Evolutionary conservation across 1,284 basidiomycete genomes (phyloP).

Genomic region (Salmacisia buchloeana): DNA sequence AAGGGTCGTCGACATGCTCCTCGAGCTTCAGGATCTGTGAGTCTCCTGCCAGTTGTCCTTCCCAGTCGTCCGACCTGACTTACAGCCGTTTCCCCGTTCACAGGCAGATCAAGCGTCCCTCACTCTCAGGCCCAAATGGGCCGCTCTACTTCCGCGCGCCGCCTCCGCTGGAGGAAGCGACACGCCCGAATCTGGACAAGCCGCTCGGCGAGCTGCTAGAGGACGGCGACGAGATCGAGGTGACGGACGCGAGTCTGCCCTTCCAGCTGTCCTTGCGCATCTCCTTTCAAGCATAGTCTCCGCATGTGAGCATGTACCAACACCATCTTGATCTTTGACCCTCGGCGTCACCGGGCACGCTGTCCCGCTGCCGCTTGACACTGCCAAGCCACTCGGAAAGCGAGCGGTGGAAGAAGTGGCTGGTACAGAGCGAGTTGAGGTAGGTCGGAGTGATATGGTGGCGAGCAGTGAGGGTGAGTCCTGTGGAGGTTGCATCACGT

Average conservation of each 20-base stretch:
- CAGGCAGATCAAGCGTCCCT: slow-evolving; percentile 38
- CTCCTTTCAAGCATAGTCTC: too few relatives aligned
- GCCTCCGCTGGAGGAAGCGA: slow-evolving; percentile 77
- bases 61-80: not conserved
- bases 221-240: slow-evolving; percentile 70
- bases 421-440: too few relatives aligned
- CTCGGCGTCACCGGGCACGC: too few relatives aligned
- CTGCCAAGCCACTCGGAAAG: too few relatives aligned
- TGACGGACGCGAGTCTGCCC: slow-evolving; percentile 81
- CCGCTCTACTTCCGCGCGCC: slow-evolving; percentile 87
- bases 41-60: slow-evolving; percentile 6
- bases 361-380: too few relatives aligned
- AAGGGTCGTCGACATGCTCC: slow-evolving; percentile 31
- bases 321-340: too few relatives aligned
- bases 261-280: slow-evolving; percentile 54
- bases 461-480: too few relatives aligned
- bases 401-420: too few relatives aligned
- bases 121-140: slow-evolving; percentile 41
- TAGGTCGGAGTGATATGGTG: too few relatives aligned
- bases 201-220: slow-evolving; percentile 72
- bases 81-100: slow-evolving; percentile 15
- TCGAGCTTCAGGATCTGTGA: slow-evolving; percentile 36
- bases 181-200: slow-evolving; percentile 80
- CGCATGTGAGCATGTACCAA: too few relatives aligned
- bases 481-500: too few relatives aligned